Conservation (phyloP, 2,329 filamentous ascomycete genomes). For the Metarhizium humberi region DNA sequence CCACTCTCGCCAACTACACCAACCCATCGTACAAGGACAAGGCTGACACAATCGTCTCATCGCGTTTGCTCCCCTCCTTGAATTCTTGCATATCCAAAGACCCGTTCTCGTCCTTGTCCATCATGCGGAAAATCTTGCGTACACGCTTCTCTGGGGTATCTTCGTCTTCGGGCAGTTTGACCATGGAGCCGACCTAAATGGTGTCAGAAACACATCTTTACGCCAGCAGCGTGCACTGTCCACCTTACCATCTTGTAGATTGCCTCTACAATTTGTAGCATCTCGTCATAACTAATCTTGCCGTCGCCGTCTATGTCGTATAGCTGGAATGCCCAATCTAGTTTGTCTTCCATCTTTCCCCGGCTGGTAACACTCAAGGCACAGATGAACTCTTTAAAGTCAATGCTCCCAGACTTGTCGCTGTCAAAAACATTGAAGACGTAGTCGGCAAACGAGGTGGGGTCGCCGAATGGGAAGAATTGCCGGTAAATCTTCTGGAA, state of each 20-base stretch:
- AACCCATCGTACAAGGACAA: slow-evolving; percentile 93
- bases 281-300: slow-evolving; percentile 98
- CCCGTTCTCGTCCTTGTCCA: slow-evolving; percentile 99
- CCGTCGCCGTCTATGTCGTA: slow-evolving; percentile 99
- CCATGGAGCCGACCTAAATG: slow-evolving; percentile 88
- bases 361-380: slow-evolving; percentile 92
- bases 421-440: slow-evolving; percentile 99
- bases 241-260: slow-evolving; percentile 94
- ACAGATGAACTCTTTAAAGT: slow-evolving; percentile 99
- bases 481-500: slow-evolving; percentile 99
- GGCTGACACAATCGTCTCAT: slow-evolving; percentile 97
- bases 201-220: not conserved
- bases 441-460: slow-evolving; percentile 94
- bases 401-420: slow-evolving; percentile 94
- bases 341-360: slow-evolving; percentile 98
- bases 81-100: slow-evolving; percentile 96
- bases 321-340: slow-evolving; percentile 98
- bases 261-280: slow-evolving; percentile 96
- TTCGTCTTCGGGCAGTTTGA: slow-evolving; percentile 96
- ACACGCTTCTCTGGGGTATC: slow-evolving; percentile 98
- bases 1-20: slow-evolving; percentile 44
- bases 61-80: slow-evolving; percentile 97
- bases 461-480: slow-evolving; percentile 98
- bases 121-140: slow-evolving; percentile 97
- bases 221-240: not conserved